A percentile compares a stretch with the other conserved stretches of the same genome.
Conservation (phyloP, 768 basidiomycete species). For the Hygrocybe punicea region DNA sequence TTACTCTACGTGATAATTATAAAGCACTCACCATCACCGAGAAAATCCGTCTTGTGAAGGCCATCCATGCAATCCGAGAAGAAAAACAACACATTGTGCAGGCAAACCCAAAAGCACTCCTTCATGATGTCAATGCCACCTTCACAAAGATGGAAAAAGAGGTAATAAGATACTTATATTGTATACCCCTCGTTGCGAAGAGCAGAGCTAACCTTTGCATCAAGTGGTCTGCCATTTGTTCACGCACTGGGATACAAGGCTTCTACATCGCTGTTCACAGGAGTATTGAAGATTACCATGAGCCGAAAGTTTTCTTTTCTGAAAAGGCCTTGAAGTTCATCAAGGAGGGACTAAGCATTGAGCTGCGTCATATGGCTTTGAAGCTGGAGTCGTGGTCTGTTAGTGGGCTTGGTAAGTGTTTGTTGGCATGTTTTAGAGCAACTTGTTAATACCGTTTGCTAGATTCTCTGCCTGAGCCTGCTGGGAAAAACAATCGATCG, state of each 20-base stretch:
- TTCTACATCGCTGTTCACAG: background rate
- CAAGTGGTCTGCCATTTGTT: background rate
- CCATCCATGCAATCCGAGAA: too few relatives aligned
- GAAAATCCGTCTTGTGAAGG: conserved; percentile 28
- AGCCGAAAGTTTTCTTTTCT: background rate
- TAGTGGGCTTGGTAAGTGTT: background rate
- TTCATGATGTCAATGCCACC: conserved; percentile 1
- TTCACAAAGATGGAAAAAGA: conserved; percentile 12
- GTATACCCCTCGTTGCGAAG: background rate
- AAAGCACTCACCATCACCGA: too few relatives aligned
- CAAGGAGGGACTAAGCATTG: background rate
- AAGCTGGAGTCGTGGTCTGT: background rate
- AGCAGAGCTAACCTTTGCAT: background rate
- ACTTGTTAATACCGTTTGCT: background rate
- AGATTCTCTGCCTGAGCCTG: background rate
- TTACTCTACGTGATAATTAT: too few relatives aligned
- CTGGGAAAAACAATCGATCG: background rate
- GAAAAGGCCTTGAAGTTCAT: background rate
- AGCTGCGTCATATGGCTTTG: background rate
- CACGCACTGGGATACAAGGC: background rate
- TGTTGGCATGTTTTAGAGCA: background rate
- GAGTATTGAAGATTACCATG: background rate
- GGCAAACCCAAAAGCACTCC: background rate
- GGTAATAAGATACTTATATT: background rate
- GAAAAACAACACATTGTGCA: conserved; percentile 4